Base-by-base conservation (phyloP, 371 early-diverging fungal genomes). In the Mortierella sp. region DNA sequence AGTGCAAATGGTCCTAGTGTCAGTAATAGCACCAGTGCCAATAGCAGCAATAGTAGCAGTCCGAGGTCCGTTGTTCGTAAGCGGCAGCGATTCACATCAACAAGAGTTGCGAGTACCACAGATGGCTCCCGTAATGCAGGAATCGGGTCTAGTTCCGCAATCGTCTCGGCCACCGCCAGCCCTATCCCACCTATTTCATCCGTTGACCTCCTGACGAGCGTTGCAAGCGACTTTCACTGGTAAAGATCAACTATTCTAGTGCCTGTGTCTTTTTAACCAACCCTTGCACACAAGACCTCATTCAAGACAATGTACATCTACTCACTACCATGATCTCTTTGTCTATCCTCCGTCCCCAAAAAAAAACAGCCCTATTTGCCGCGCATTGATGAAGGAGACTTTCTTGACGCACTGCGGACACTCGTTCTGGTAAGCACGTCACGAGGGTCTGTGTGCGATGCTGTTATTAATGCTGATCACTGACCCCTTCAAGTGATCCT, bases 341-440 rank as follows among this genome's bases (percentile, higher is more conserved):
- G n/a, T n/a, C n/a, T n/a, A n/a, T n/a, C n/a, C n/a, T n/a, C n/a
- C n/a, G n/a, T 45, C n/a, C 3, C 45, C 12, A 7, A 51, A 23
- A 23, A 23, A n/a, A 34, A 35, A n/a, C 72, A 92, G 94, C 72
- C 91, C 90, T 10, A 89, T 96, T 29, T 96, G 96, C 68, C 85
- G 90, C 31, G 87, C 91, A 35, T 75, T 88, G 19, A 93, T 96
- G 72, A 83, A 83, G 35, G 91, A 94, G 54, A 94, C 94, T 0
- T 94, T 89, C 69, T 89, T 92, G 75, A 89, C 95, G 1, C 83
- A 85, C n/a, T 96, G 96, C 83, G 94, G 96, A 0, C 96, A 96
- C 83, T 93, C 94, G 1, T 96, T 93, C 83, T 96, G 96, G 92
- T 92, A 86, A 76, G 58, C 45, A 42, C 55, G 59, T 61, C 59